A percentile compares a stretch with the other conserved stretches of the same genome.
phyloP scores from a whole-genome alignment of 1,284 basidiomycete species.

The Neonothopanus nambi region DNA sequence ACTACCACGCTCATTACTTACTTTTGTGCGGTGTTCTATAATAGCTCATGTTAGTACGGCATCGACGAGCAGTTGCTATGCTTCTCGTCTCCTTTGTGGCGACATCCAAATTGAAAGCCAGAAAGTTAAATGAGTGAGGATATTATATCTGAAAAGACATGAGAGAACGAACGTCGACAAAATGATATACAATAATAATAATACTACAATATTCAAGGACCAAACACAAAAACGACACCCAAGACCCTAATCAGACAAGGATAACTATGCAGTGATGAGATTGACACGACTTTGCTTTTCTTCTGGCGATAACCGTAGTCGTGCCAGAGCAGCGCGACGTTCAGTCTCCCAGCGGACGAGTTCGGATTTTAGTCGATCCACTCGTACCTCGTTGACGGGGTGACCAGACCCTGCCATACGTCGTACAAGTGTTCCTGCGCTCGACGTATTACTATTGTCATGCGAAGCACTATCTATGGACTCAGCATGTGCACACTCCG shows the following conservation, averaged over 20 bases:
- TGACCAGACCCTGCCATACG: constrained; percentile 55
- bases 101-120: too few species aligned
- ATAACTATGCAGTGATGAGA: constrained; percentile 15
- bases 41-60: too few species aligned
- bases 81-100: too few species aligned
- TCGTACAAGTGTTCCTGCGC: constrained; percentile 23
- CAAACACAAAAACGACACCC: neutral
- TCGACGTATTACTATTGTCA: constrained; percentile 31
- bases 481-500: constrained; percentile 19
- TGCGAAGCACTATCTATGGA: constrained; percentile 25
- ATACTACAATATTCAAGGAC: neutral
- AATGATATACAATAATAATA: neutral
- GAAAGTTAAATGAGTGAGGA: neutral
- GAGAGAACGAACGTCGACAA: too few species aligned
- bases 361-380: constrained; percentile 60
- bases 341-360: constrained; percentile 66
- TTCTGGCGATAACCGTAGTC: constrained; percentile 7
- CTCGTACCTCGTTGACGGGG: constrained; percentile 62
- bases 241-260: neutral
- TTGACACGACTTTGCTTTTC: constrained; percentile 14
- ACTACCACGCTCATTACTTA: too few species aligned
- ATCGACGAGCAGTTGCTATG: neutral
- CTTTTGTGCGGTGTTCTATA: too few species aligned
- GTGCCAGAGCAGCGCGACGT: constrained; percentile 32
- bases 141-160: neutral